These are phyloP conservation scores for Phytophthora litchii DNA, from an alignment of 352 stramenopile species.

Conservation along the genomic window DNA sequence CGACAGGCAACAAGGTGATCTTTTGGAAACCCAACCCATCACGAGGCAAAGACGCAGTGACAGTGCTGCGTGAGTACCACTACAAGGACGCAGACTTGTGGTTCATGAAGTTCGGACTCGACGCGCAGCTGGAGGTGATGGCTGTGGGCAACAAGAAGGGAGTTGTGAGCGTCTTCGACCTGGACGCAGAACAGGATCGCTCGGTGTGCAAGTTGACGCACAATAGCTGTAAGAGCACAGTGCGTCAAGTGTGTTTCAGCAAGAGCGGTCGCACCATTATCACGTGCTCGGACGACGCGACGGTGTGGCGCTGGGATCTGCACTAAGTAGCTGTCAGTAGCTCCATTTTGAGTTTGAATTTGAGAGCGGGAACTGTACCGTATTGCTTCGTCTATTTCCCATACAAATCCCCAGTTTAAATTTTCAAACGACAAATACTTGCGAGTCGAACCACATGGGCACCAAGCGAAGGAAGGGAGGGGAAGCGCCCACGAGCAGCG, in stretches of 20 bases:
- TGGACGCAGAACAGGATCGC: conserved; percentile 77
- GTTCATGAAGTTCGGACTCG: conserved; percentile 88
- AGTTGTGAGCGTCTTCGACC: conserved; percentile 78
- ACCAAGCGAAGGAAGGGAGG: conserved; percentile 43
- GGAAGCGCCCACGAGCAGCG: conserved; percentile 14
- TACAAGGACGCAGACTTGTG: conserved; percentile 86
- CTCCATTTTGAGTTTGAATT: conserved; percentile 9
- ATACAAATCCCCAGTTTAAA: conserved; percentile 26
- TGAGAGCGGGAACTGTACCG: conserved; percentile 16
- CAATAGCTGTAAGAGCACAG: conserved; percentile 77
- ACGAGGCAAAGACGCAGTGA: conserved; percentile 79
- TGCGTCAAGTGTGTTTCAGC: conserved; percentile 82
- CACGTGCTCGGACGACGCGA: conserved; percentile 75
- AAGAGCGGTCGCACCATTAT: conserved; percentile 73
- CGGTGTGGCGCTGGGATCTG: conserved; percentile 79
- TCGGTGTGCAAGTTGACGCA: conserved; percentile 74
- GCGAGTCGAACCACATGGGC: conserved; percentile 24
- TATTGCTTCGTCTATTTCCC: conserved; percentile 15
- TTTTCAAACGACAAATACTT: conserved; percentile 29
- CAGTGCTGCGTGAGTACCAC: conserved; percentile 81
- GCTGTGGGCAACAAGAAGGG: conserved; percentile 86
- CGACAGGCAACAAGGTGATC: conserved; percentile 88
- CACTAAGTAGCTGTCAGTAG: conserved; percentile 24
- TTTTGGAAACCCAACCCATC: conserved; percentile 93
- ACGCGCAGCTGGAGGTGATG: conserved; percentile 77